Conservation (phyloP, 2,329 filamentous ascomycete species). For the Amylocarpus encephaloides region DNA sequence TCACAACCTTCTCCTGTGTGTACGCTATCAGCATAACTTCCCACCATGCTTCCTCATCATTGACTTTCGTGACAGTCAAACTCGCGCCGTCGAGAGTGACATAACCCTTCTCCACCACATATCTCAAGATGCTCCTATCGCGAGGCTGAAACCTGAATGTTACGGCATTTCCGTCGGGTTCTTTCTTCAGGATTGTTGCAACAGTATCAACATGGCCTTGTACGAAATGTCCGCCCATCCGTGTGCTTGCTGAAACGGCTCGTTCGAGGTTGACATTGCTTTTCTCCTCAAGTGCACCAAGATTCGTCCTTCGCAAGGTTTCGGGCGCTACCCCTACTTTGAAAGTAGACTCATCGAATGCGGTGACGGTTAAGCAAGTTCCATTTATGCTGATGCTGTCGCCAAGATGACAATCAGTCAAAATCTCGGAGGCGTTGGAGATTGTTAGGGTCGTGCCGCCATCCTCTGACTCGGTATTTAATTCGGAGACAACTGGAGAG, state of each 20-base stretch:
- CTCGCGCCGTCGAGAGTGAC: conserved; percentile 92
- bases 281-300: conserved; percentile 63
- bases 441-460: conserved; percentile 91
- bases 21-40: conserved; percentile 98
- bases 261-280: conserved; percentile 87
- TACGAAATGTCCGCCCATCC: conserved; percentile 97
- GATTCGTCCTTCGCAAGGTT: conserved; percentile 90
- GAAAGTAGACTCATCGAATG: conserved; percentile 58
- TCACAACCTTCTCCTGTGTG: conserved; percentile 82
- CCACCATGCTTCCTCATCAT: conserved; percentile 75
- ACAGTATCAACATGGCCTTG: conserved; percentile 95
- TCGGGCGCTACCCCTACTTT: conserved; percentile 92
- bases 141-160: conserved; percentile 77
- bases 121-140: conserved; percentile 64
- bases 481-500: conserved; percentile 67
- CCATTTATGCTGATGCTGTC: conserved; percentile 96
- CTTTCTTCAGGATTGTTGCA: conserved; percentile 65
- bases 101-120: conserved; percentile 95
- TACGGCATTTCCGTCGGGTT: conserved; percentile 81
- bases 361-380: conserved; percentile 89
- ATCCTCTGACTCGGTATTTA: conserved; percentile 73
- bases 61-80: conserved; percentile 80
- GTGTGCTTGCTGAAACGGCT: conserved; percentile 81
- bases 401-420: conserved; percentile 76
- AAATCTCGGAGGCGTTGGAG: conserved; percentile 61